These are phyloP conservation scores for Fusarium sp. DNA, from an alignment of 2,329 filamentous ascomycete species.

Conservation along the genomic window DNA sequence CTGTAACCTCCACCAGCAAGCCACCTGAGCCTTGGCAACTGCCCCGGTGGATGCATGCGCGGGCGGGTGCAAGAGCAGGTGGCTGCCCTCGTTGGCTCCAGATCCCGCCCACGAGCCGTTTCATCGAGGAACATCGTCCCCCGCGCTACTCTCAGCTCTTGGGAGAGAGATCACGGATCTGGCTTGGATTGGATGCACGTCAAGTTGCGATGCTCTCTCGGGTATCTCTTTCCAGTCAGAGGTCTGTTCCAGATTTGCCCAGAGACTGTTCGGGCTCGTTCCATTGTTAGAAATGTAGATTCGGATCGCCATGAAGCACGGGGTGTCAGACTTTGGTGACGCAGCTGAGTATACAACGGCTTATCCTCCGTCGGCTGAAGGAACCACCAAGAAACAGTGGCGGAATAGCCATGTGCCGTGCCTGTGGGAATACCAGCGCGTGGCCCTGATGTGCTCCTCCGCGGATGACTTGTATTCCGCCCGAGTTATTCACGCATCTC, in stretches of 20 bases:
- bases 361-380: not conserved
- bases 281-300: constrained; percentile 14
- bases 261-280: constrained; percentile 7
- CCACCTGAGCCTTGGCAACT: constrained; percentile 37
- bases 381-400: constrained; percentile 7
- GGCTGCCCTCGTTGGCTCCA: constrained; percentile 27
- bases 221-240: constrained; percentile 8
- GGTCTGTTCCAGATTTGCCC: constrained; percentile 9
- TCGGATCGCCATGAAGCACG: constrained; percentile 31
- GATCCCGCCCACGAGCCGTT: constrained; percentile 28
- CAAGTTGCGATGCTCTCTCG: constrained; percentile 9
- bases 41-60: constrained; percentile 7
- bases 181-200: not conserved
- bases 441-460: constrained; percentile 14
- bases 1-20: constrained; percentile 18
- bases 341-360: constrained; percentile 10
- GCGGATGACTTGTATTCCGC: constrained; percentile 17
- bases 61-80: not conserved
- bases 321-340: constrained; percentile 10
- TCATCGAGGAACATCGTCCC: constrained; percentile 25
- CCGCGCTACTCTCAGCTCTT: constrained; percentile 12
- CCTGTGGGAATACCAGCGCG: not conserved
- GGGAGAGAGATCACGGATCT: too few species aligned
- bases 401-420: constrained; percentile 15
- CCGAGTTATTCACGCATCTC: not conserved